A percentile compares a stretch with the other conserved stretches of the same genome.
Conservation (phyloP, 495 filamentous ascomycete species). For the Xylaria palmicola region DNA sequence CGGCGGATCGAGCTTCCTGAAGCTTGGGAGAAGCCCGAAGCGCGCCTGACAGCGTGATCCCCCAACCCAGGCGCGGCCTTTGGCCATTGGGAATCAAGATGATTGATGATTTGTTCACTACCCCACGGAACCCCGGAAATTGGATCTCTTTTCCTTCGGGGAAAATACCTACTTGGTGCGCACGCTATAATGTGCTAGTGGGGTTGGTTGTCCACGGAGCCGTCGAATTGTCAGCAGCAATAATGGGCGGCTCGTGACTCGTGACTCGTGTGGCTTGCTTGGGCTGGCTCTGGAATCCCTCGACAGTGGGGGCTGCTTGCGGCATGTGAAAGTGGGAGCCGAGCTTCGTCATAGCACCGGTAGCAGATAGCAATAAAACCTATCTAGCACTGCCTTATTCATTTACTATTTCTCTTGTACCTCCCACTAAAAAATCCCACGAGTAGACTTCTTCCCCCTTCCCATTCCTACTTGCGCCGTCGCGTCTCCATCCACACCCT, state of each 20-base stretch:
- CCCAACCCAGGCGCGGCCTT: not conserved
- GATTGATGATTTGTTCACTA: not conserved
- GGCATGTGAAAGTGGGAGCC: slow-evolving; percentile 12
- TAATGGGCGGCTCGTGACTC: not conserved
- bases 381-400: not conserved
- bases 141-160: not conserved
- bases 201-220: not conserved
- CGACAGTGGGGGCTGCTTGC: slow-evolving; percentile 3
- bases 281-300: slow-evolving; percentile 1
- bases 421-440: not conserved
- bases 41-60: not conserved
- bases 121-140: not conserved
- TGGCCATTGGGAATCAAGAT: not conserved
- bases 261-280: slow-evolving; percentile 5
- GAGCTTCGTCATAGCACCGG: slow-evolving; percentile 4
- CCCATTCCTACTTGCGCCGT: not conserved
- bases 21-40: not conserved
- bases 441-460: not conserved
- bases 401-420: not conserved
- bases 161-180: not conserved
- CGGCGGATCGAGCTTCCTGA: not conserved
- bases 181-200: not conserved
- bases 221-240: not conserved
- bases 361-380: not conserved
- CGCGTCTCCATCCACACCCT: slow-evolving; percentile 31